These are phyloP conservation scores for Backusella psychrophila DNA, from an alignment of 192 early-diverging fungal species.

Conservation along the genomic window DNA sequence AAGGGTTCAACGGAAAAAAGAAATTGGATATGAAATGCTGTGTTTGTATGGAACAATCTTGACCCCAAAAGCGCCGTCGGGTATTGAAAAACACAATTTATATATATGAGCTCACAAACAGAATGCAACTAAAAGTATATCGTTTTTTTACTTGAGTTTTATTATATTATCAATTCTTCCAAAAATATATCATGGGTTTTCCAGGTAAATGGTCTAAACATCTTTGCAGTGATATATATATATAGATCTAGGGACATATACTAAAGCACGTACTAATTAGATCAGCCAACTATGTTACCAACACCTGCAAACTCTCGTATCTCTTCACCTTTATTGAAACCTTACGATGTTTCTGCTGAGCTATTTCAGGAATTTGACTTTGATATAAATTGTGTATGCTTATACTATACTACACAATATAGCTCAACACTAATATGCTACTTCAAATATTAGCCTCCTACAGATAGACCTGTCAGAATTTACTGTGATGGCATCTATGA, in stretches of 20 bases:
- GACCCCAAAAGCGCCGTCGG: background rate
- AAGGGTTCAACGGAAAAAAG: background rate
- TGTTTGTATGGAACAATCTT: background rate
- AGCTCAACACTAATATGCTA: too few species aligned
- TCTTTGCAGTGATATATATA: background rate
- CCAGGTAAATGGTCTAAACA: background rate
- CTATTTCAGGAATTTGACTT: background rate
- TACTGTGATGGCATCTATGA: slow-evolving; percentile 91
- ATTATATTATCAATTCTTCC: too few species aligned
- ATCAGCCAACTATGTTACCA: background rate
- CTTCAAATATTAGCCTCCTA: slow-evolving; percentile 42
- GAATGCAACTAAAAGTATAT: too few species aligned
- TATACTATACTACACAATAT: too few species aligned
- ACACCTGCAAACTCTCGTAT: background rate
- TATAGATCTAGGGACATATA: too few species aligned
- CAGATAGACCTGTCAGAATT: slow-evolving; percentile 70
- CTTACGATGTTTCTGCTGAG: background rate
- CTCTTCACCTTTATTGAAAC: background rate
- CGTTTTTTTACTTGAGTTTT: too few species aligned
- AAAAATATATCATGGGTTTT: too few species aligned
- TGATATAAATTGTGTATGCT: background rate
- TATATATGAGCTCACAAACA: background rate
- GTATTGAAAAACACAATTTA: background rate
- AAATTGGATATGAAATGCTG: background rate
- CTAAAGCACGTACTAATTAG: background rate